Evolutionary conservation across 2,329 filamentous ascomycete species (phyloP).

Genomic region (Aspergillus ustus): DNA sequence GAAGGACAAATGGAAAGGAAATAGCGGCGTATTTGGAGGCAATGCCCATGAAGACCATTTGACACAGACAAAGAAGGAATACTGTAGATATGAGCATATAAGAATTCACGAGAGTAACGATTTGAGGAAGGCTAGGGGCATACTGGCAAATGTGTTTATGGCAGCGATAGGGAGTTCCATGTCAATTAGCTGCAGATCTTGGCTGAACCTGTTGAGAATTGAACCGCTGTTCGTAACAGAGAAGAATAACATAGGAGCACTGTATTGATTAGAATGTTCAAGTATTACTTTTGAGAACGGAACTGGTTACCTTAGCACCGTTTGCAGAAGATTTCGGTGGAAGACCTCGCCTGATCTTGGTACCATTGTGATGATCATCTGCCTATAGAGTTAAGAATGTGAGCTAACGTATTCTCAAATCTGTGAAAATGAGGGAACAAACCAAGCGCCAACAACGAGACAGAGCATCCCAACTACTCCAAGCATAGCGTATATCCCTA

Average conservation of each 20-base stretch:
- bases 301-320: slow-evolving; percentile 49
- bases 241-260: slow-evolving; percentile 50
- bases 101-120: neutral
- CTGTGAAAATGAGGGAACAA: slow-evolving; percentile 4
- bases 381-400: slow-evolving; percentile 32
- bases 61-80: slow-evolving; percentile 46
- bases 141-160: slow-evolving; percentile 46
- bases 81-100: slow-evolving; percentile 11
- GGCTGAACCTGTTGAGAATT: slow-evolving; percentile 51
- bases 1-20: slow-evolving; percentile 55
- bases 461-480: slow-evolving; percentile 42
- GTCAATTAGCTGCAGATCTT: slow-evolving; percentile 51
- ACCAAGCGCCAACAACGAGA: slow-evolving; percentile 45
- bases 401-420: neutral
- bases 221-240: slow-evolving; percentile 47
- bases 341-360: slow-evolving; percentile 57
- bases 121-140: neutral
- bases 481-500: slow-evolving; percentile 47
- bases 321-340: slow-evolving; percentile 53
- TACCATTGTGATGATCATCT: slow-evolving; percentile 59
- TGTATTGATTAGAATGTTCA: slow-evolving; percentile 24
- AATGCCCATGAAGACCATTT: slow-evolving; percentile 55
- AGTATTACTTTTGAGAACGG: slow-evolving; percentile 19
- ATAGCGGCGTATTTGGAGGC: slow-evolving; percentile 54
- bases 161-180: slow-evolving; percentile 48